Conservation (phyloP, 352 stramenopile genomes). For the Phytophthora aleatoria region DNA sequence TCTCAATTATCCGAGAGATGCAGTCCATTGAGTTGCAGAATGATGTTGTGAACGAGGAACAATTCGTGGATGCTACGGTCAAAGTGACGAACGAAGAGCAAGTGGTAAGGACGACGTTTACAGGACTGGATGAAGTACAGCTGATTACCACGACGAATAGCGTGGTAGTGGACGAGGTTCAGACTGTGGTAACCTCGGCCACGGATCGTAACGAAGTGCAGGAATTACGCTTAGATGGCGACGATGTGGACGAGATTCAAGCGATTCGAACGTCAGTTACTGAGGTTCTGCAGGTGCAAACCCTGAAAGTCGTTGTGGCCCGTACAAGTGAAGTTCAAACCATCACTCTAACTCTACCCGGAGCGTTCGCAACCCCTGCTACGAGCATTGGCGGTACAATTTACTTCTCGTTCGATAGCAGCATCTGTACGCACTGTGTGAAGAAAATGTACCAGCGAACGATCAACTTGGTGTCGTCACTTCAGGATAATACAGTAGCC, state of each 20-base stretch:
- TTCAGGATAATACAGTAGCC: conserved; percentile 2
- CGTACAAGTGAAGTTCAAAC: conserved; percentile 86
- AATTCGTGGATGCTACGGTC: conserved; percentile 93
- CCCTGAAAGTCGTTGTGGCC: conserved; percentile 74
- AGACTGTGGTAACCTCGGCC: conserved; percentile 92
- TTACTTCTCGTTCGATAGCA: conserved; percentile 68
- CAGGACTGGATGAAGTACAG: conserved; percentile 88
- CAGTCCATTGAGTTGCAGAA: conserved; percentile 84
- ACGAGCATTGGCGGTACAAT: conserved; percentile 54
- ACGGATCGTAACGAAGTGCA: conserved; percentile 94
- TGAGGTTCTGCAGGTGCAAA: conserved; percentile 89
- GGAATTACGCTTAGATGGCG: conserved; percentile 73
- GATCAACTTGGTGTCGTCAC: conserved; percentile 35
- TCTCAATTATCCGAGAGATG: conserved; percentile 92
- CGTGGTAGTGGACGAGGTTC: conserved; percentile 89
- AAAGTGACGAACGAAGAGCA: conserved; percentile 97
- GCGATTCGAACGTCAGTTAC: conserved; percentile 78
- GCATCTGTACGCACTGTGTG: conserved; percentile 74
- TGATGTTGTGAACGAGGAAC: conserved; percentile 92
- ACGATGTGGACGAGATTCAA: conserved; percentile 93
- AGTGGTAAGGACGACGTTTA: conserved; percentile 90
- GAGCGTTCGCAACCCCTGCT: conserved; percentile 16
- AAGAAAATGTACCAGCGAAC: conserved; percentile 59
- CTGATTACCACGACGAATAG: conserved; percentile 78
- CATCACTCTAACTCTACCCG: conserved; percentile 75